phyloP scores from a whole-genome alignment of 805 yeast species.

The Candida corydali region DNA sequence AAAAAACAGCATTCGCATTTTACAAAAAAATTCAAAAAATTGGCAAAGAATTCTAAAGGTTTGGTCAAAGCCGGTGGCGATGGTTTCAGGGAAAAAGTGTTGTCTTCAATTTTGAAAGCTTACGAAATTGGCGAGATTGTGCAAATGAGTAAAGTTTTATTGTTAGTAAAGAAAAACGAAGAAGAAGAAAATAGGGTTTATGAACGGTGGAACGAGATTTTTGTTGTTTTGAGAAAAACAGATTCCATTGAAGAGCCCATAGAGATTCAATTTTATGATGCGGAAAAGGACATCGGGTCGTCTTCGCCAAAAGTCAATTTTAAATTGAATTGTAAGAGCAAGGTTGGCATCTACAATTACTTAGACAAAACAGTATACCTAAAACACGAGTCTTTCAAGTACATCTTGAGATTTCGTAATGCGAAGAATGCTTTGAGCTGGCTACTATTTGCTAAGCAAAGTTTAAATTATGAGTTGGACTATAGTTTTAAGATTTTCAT shows the following conservation, averaged over 20 bases:
- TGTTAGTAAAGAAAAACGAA: constrained; percentile 50
- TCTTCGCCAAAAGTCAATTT: constrained; percentile 11
- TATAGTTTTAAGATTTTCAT: constrained; percentile 32
- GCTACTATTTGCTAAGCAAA: constrained; percentile 53
- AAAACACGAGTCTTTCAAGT: constrained; percentile 33
- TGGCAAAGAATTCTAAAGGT: constrained; percentile 23
- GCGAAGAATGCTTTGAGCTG: constrained; percentile 55
- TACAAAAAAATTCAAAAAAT: constrained; percentile 12
- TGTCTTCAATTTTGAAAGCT: constrained; percentile 20
- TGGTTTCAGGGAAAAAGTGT: constrained; percentile 17
- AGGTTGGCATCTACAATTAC: constrained; percentile 54
- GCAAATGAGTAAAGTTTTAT: constrained; percentile 64
- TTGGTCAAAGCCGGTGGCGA: constrained; percentile 14
- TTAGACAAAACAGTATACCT: constrained; percentile 69
- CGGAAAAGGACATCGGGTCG: constrained; percentile 28
- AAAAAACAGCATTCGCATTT: constrained; percentile 4
- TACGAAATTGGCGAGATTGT: constrained; percentile 59
- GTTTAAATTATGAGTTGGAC: constrained; percentile 34
- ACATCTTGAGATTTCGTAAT: constrained; percentile 54
- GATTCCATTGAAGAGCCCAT: constrained; percentile 50
- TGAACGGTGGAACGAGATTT: constrained; percentile 79
- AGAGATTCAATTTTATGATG: constrained; percentile 57
- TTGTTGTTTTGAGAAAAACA: constrained; percentile 67
- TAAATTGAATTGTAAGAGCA: constrained; percentile 14
- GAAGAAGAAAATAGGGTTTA: constrained; percentile 50